Evolutionary conservation across 2,329 filamentous ascomycete species (phyloP).

Genomic region (Nothophaeocryptopus gaeumannii): DNA sequence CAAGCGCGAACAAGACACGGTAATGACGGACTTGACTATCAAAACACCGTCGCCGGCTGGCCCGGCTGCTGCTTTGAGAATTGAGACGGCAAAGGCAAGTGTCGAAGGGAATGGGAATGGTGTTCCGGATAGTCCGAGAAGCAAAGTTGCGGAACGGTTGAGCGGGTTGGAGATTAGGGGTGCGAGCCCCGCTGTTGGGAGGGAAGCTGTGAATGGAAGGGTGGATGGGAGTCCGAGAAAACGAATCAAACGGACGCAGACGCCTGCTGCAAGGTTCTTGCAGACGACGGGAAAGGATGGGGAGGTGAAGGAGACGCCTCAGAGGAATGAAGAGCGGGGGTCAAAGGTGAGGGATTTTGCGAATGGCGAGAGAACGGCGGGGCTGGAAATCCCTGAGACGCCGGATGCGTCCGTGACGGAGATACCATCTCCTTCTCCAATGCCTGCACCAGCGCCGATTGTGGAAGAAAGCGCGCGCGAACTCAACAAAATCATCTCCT

Average conservation of each 20-base stretch:
- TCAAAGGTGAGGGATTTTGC: no score
- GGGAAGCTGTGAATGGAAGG: not conserved
- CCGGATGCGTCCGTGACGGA: not conserved
- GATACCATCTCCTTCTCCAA: no score
- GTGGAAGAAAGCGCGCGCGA: no score
- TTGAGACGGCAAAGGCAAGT: slow-evolving; percentile 11
- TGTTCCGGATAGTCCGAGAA: slow-evolving; percentile 29
- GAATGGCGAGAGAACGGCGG: no score
- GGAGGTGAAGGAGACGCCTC: no score
- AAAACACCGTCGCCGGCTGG: not conserved
- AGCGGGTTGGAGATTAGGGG: slow-evolving; percentile 22
- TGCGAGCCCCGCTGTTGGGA: not conserved
- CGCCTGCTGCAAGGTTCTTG: no score
- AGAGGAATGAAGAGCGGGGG: no score
- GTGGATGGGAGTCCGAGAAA: no score
- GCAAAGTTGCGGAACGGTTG: slow-evolving; percentile 29
- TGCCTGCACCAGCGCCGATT: not conserved
- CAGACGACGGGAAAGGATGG: no score
- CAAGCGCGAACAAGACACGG: slow-evolving; percentile 16
- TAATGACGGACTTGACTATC: not conserved
- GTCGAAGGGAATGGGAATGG: slow-evolving; percentile 7
- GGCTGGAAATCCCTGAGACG: not conserved
- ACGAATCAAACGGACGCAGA: no score
- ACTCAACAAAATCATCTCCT: no score
- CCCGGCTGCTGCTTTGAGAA: slow-evolving; percentile 2